phyloP scores from a whole-genome alignment of 768 basidiomycete species.

The Russula sp. region DNA sequence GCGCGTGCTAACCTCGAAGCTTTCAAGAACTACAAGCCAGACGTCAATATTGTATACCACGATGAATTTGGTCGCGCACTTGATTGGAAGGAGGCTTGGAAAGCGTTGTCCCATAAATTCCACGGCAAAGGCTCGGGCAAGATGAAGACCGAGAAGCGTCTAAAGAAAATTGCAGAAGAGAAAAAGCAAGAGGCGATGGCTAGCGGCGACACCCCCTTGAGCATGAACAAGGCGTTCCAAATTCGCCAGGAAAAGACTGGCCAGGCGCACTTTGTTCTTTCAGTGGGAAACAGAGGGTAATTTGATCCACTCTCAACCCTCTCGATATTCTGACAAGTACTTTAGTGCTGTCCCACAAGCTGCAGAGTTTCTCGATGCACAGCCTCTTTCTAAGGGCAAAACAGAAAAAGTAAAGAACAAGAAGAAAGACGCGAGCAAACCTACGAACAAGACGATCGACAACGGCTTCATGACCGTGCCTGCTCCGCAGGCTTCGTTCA shows the following conservation, averaged over 20 bases:
- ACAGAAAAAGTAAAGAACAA: slow-evolving; percentile 81
- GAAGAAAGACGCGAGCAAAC: slow-evolving; percentile 63
- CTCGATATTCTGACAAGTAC: slow-evolving; percentile 19
- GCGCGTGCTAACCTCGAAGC: slow-evolving; percentile 74
- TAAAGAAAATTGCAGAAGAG: slow-evolving; percentile 98
- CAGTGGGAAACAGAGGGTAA: slow-evolving; percentile 89
- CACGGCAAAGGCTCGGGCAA: slow-evolving; percentile 96
- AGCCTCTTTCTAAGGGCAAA: slow-evolving; percentile 79
- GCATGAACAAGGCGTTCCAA: slow-evolving; percentile 94
- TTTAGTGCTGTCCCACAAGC: slow-evolving; percentile 83
- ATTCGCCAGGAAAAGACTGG: slow-evolving; percentile 91
- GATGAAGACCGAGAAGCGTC: slow-evolving; percentile 94
- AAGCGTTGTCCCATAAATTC: slow-evolving; percentile 95
- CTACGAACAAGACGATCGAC: slow-evolving; percentile 46
- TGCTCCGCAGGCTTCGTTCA: slow-evolving; percentile 48
- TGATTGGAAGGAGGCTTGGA: slow-evolving; percentile 97
- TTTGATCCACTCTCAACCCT: slow-evolving; percentile 32
- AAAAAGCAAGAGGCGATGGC: slow-evolving; percentile 91
- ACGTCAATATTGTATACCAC: slow-evolving; percentile 93
- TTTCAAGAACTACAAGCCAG: slow-evolving; percentile 95
- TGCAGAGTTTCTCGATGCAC: slow-evolving; percentile 74
- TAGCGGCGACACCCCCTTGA: slow-evolving; percentile 92
- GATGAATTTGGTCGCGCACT: slow-evolving; percentile 90
- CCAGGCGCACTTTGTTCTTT: slow-evolving; percentile 93
- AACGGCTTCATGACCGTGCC: slow-evolving; percentile 73